Evolutionary conservation across 108 stramenopile genomes (phyloP).

Genomic region (Asterionellopsis glacialis): DNA sequence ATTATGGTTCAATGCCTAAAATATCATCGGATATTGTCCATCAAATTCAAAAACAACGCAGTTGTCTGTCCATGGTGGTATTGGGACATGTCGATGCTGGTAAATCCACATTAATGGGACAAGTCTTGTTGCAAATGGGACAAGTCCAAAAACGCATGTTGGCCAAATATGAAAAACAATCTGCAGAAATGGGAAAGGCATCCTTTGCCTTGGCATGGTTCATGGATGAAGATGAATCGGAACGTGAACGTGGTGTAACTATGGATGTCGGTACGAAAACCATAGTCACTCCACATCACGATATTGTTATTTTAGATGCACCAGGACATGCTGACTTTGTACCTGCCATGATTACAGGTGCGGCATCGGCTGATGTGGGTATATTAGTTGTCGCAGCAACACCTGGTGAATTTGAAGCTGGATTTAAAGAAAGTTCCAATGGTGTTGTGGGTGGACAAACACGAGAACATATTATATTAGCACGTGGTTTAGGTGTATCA

Average conservation of each 20-base stretch:
- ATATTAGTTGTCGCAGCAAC: conserved; percentile 88
- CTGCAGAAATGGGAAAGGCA: conserved; percentile 77
- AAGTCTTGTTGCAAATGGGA: conserved; percentile 56
- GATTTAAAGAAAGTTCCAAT: conserved; percentile 60
- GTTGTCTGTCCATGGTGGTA: conserved; percentile 34
- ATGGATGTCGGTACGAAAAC: conserved; percentile 98
- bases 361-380: conserved; percentile 96
- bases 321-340: conserved; percentile 95
- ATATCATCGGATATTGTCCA: neutral
- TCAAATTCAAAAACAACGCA: conserved; percentile 4
- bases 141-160: conserved; percentile 83
- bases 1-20: neutral
- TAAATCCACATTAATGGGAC: conserved; percentile 90
- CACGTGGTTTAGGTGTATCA: conserved; percentile 93
- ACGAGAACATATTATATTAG: conserved; percentile 93
- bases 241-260: conserved; percentile 98
- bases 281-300: conserved; percentile 83
- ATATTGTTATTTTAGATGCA: conserved; percentile 94
- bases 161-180: conserved; percentile 90
- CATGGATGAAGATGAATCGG: conserved; percentile 96
- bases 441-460: conserved; percentile 75
- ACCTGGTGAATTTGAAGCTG: conserved; percentile 87
- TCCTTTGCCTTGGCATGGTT: conserved; percentile 87
- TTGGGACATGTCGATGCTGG: conserved; percentile 92
- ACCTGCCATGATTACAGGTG: conserved; percentile 98